Base-by-base conservation (phyloP, 306 rosid genomes). In the Boehmeria nivea region DNA sequence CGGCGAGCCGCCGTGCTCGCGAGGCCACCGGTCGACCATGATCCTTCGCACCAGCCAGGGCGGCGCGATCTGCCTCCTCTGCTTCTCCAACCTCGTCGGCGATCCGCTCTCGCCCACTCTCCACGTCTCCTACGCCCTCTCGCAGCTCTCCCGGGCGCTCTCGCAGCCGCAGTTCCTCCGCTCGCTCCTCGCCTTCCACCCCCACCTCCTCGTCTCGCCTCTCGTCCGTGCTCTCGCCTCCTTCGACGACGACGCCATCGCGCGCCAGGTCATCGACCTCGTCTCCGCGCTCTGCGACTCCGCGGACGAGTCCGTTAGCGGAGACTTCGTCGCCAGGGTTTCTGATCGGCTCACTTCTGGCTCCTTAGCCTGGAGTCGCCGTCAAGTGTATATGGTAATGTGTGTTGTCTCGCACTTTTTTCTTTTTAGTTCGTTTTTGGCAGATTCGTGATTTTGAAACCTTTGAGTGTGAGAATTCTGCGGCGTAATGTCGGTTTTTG, bases 51-150 rank as follows among this genome's bases (percentile, higher is more conserved):
- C 85, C 3, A 67, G 71, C 11, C 72, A 80, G 37, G 95, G 96
- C 52, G 98, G 93, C 51, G 69, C 89, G 2, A 75, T 91, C 50
- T 87, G 96, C 65, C 84, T 91, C 51, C 81, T 82, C 57, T 87
- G 98, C 72, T 77, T 91, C 79, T 80, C 96, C 28, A 89, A 86
- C 53, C 94, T 91, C 67, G 4, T 84, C 70, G 81, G 88, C 12
- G 74, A 82, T 26, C 83, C 87, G 48, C 81, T 54, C 70, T 89
- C 97, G 20, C 94, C 94, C 12, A 89, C 95, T 38, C 51, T 81
- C 64, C 94, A 89, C 55, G 95, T 86, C 67, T 86, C 95, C 70
- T 86, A 83, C 54, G 94, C 95, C 6, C 89, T 89, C 67, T 89
- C 95, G 2, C 94, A 86, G 72, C 78, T 86, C 80, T 81, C 85